Base-by-base conservation (phyloP, 2,329 filamentous ascomycete species). In the Venturia carpophila region DNA sequence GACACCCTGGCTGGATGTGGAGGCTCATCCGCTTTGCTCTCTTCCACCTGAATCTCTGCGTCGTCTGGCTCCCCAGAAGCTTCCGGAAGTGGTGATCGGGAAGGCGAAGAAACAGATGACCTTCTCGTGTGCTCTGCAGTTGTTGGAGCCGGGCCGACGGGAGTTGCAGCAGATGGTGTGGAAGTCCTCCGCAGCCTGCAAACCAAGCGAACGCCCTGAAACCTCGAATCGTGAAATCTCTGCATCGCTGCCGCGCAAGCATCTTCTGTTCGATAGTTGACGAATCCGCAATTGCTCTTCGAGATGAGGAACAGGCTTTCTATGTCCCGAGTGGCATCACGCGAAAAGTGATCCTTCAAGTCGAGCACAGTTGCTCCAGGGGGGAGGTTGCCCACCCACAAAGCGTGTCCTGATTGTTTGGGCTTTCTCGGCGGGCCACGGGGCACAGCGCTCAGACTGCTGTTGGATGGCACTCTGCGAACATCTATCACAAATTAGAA, bases 231-330 rank as follows among this genome's bases (percentile, higher is more conserved):
- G 74, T 97, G 91, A 56, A 97, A 88, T 69, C 90, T 87, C 58
- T 86, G 83, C 79, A 96, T 90, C 0, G 93, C 93, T 10, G 84
- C 82, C 7, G 84, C 78, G 72, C 92, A 97, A 5, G 86, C 85
- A 3, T 80, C 78, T 71, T 96, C 92, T 62, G 91, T 89, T 68
- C 87, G 90, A 74, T 95, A 97, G 72, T 97, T 97, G 69, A 96
- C 91, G 78, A 97, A 97, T 0, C 92, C 93, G 72, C 93, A 97
- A 73, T 97, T 97, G 74, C 92, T 97, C 75, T 97, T 97, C 0
- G 92, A 93, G 49, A 97, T 97, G 43, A 97, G 79, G 69, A 97
- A 97, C 0, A 97, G 79, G 60, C 92, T 96, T 73, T 96, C 90
- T 27, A 97, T 85, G 1, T 92, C 84, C 52, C 81, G 84, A 0